Percentiles rank a stretch among this genome's conserved stretches.
Conservation (phyloP, 495 filamentous ascomycete genomes). For the Saxophila tyrrhenica region DNA sequence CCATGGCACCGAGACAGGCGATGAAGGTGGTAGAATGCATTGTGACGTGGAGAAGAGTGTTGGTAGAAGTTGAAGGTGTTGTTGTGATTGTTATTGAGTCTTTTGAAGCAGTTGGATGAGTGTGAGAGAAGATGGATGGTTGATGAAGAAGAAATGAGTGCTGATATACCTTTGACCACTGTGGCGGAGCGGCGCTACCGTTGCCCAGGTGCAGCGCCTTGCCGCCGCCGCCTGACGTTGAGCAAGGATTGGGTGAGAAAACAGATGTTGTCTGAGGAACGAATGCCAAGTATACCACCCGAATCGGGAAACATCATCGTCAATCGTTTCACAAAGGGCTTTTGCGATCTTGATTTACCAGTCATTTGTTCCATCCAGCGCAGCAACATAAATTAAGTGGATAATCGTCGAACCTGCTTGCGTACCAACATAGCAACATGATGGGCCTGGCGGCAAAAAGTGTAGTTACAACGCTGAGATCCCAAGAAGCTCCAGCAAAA, state of each 20-base stretch:
- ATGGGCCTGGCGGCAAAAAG: no score
- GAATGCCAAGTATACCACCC: not conserved
- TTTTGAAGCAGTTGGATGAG: not conserved
- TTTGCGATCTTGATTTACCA: no score
- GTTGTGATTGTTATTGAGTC: not conserved
- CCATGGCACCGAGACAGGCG: not conserved
- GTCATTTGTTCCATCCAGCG: no score
- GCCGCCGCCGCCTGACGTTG: not conserved
- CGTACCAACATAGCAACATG: no score
- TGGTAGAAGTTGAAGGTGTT: not conserved
- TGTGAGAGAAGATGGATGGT: not conserved
- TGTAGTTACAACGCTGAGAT: no score
- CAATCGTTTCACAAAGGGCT: no score
- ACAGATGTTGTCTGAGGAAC: not conserved
- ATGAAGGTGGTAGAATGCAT: not conserved
- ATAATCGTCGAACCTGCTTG: no score
- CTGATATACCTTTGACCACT: not conserved
- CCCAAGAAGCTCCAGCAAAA: no score
- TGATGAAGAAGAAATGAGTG: not conserved
- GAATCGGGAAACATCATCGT: no score
- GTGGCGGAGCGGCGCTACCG: not conserved
- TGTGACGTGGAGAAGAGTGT: not conserved
- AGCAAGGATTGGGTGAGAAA: not conserved
- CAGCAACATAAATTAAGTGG: no score
- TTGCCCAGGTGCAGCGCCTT: not conserved